phyloP scores from a whole-genome alignment of 371 early-diverging fungal genomes.

The Rhizomucor miehei region DNA sequence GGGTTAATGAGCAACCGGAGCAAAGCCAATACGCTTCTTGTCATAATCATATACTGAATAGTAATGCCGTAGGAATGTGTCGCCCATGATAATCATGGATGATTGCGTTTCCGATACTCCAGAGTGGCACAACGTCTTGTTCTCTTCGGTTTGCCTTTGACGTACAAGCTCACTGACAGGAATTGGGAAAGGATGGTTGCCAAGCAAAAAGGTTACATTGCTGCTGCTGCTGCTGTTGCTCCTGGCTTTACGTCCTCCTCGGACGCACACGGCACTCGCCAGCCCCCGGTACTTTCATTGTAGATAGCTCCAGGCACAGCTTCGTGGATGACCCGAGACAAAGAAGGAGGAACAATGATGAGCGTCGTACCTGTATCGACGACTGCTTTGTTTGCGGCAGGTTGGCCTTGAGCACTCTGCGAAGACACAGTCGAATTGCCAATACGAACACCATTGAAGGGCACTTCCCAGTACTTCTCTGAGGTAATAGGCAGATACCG shows the following conservation, averaged over 20 bases:
- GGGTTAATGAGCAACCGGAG: slow-evolving; percentile 3
- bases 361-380: slow-evolving; percentile 51
- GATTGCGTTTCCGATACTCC: slow-evolving; percentile 12
- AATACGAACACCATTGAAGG: slow-evolving; percentile 21
- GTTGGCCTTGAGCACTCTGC: slow-evolving; percentile 12
- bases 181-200: slow-evolving; percentile 21
- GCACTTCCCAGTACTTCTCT: slow-evolving; percentile 38
- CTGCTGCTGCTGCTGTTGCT: too few relatives aligned
- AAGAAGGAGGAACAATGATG: slow-evolving; percentile 28
- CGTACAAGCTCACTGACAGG: slow-evolving; percentile 21
- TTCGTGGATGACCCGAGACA: slow-evolving; percentile 39
- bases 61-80: slow-evolving; percentile 31
- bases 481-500: slow-evolving; percentile 26
- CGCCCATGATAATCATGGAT: slow-evolving; percentile 28
- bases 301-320: slow-evolving; percentile 44
- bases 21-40: slow-evolving; percentile 29
- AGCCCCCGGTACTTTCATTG: slow-evolving; percentile 29
- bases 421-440: slow-evolving; percentile 3
- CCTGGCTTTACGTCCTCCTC: too few relatives aligned
- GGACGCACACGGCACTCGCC: slow-evolving; percentile 47
- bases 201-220: slow-evolving; percentile 19
- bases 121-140: slow-evolving; percentile 14
- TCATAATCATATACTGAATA: slow-evolving; percentile 42
- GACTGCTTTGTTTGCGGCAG: slow-evolving; percentile 26
- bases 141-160: slow-evolving; percentile 8